Percentiles rank a stretch among this genome's conserved stretches.
These are phyloP conservation scores for Peniophora sp. DNA, from an alignment of 1,284 basidiomycete species.

Conservation along the genomic window DNA sequence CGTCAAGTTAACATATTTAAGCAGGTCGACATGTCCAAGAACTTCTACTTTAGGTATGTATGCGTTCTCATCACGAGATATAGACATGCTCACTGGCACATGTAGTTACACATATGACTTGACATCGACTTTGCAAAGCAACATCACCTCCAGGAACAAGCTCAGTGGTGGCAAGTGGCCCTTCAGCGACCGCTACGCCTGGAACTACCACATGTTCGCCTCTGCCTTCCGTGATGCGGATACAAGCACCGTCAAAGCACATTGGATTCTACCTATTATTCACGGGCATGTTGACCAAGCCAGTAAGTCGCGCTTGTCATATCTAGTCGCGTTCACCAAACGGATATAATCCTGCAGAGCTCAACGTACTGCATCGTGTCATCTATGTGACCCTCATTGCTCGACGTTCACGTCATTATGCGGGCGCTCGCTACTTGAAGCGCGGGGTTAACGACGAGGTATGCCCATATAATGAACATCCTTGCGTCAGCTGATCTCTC, in stretches of 20 bases:
- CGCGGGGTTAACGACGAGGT: constrained; percentile 92
- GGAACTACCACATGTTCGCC: constrained; percentile 92
- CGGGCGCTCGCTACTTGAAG: constrained; percentile 93
- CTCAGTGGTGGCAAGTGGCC: constrained; percentile 39
- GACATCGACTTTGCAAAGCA: constrained; percentile 91
- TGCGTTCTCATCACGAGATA: not conserved
- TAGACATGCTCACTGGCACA: not conserved
- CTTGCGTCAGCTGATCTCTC: not conserved
- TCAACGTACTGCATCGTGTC: constrained; percentile 85
- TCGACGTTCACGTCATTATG: constrained; percentile 89
- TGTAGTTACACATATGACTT: constrained; percentile 96
- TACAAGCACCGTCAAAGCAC: constrained; percentile 44
- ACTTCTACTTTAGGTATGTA: constrained; percentile 94
- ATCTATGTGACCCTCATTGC: constrained; percentile 94
- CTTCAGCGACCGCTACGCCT: constrained; percentile 89
- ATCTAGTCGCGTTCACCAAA: not conserved
- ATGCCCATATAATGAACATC: not conserved
- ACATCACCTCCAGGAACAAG: constrained; percentile 57
- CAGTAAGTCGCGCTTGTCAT: constrained; percentile 51
- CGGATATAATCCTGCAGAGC: constrained; percentile 47
- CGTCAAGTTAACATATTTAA: constrained; percentile 90
- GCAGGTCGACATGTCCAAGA: constrained; percentile 96
- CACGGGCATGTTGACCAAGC: constrained; percentile 98
- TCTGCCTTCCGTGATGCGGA: constrained; percentile 43
- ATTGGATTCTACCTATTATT: constrained; percentile 90